Evolutionary conservation across 345 rosid genomes (phyloP).

Genomic region (Moricandia moricandioides): DNA sequence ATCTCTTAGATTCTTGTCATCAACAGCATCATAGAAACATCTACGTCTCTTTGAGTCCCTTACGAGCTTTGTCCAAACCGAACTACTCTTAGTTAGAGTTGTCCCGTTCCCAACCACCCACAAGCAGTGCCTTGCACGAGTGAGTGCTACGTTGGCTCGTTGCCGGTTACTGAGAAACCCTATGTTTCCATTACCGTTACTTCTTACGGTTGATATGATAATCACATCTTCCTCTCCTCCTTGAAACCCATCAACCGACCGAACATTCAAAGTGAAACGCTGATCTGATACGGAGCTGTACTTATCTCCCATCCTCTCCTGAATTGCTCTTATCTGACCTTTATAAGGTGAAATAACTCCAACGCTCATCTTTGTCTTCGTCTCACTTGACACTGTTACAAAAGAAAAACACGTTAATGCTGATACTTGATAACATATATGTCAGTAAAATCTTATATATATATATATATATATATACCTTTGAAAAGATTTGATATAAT

Average conservation of each 20-base stretch:
- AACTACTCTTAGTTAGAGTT: conserved; percentile 29
- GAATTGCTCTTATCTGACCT: conserved; percentile 42
- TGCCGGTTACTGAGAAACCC: conserved; percentile 41
- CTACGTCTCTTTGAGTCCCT: conserved; percentile 37
- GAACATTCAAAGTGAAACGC: conserved; percentile 36
- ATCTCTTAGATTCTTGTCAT: conserved; percentile 28
- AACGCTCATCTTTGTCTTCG: conserved; percentile 27
- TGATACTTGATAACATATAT: background rate
- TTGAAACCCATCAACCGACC: conserved; percentile 51
- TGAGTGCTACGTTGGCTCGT: conserved; percentile 40
- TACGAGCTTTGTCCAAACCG: conserved; percentile 39
- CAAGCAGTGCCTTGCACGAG: conserved; percentile 46
- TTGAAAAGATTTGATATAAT: conserved; percentile 32
- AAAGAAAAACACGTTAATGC: background rate
- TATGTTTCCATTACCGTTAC: conserved; percentile 33
- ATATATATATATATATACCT: conserved; percentile 39
- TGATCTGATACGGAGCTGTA: background rate
- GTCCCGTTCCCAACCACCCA: conserved; percentile 48
- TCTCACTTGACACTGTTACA: conserved; percentile 14
- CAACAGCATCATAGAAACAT: conserved; percentile 37
- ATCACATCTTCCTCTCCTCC: conserved; percentile 51
- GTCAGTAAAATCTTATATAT: too few species aligned
- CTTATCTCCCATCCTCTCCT: conserved; percentile 29
- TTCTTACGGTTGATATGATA: conserved; percentile 46
- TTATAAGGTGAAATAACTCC: conserved; percentile 52